Evolutionary conservation across 2,329 filamentous ascomycete species (phyloP), one percentile per base, ranked within the genome.

Genomic region (Ceratocystis eucalypticola): DNA sequence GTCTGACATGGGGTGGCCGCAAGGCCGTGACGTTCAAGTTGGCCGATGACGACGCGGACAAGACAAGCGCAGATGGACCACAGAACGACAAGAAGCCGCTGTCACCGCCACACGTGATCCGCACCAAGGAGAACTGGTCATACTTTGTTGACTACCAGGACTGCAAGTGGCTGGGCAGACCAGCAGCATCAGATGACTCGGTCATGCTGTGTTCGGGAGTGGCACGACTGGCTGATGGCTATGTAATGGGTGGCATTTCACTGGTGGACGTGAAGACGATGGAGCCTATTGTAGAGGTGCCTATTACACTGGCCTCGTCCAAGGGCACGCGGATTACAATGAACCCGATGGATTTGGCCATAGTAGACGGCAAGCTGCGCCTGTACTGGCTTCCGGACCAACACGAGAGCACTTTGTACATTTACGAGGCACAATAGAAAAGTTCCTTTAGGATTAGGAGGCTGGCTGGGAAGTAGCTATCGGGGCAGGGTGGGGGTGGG

Each of bases 101-200:
- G 30, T 48, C 45, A 25, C 22, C 64, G 10, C 46, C 61, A 44
- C 65, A 67, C 1, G 70, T 74, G 1, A 55, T 68, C 0, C 65
- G 22, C 1, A 67, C 70, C 0, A 69, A 72, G 0, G 70, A 68
- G 4, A 80, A 80, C 62, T 78, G 77, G 0, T 76, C 73, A 45
- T 75, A 78, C 69, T 80, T 75, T 70, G 71, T 78, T 65, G 79
- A 80, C 68, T 80, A 80, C 69, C 79, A 81, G 71, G 79, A 81
- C 73, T 81, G 79, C 72, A 81, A 81, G 70, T 80, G 76, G 71
- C 72, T 81, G 0, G 79, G 79, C 3, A 75, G 74, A 69, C 74
- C 75, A 15, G 68, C 70, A 8, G 68, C 72, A 5, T 77, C 77
- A 61, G 69, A 69, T n/a, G 70, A 68, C n/a, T 73, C 75, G 15